Base-by-base conservation (phyloP, 2,329 filamentous ascomycete species). In the Monascus ruber region DNA sequence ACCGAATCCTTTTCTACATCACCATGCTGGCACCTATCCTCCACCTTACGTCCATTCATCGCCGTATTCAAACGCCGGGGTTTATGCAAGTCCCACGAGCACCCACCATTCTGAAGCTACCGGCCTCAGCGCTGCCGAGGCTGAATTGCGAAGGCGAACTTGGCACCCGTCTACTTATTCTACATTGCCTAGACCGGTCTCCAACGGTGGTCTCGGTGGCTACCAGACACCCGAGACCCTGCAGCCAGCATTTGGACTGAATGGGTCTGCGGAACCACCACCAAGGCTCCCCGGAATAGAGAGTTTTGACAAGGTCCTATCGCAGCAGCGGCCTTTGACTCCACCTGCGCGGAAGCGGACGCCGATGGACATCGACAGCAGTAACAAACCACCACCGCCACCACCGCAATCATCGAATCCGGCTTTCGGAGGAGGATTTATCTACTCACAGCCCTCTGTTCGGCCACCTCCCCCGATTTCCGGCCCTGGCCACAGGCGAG, bases 221-320 rank as follows among this genome's bases (percentile, higher is more conserved):
- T 83, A 85, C 31, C 77, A 84, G 44, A 85, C 79, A 4, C 78
- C 83, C 5, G 76, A 80, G 60, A 56, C 77, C 69, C 46, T 73
- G 66, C 63, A 75, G 64, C 56, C 77, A 57, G 52, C 76, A 53
- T 62, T 74, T 65, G 54, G 73, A 42, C 55, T 72, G 54, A 58
- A 75, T 61, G 55, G 74, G 59, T 48, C 63, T 68, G 27, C 66
- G 61, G 31, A 69, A 59, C 78, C 81, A 49, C 74, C 71, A 5
- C 64, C 85, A 9, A 78, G 85, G 31, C 72, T 95, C 9, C 88
- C 88, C 1, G 87, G 88, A 9, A 95, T 95, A 48, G 86, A 94
- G 58, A 93, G 85, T 10, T 94, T 95, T 51, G 86, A 89, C 53
- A 80, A 85, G 40, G 69, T 84, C n/a, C 48, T 63, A 24, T 55